phyloP scores from a whole-genome alignment of 352 stramenopile species.

The Stramenopiles sp. region DNA sequence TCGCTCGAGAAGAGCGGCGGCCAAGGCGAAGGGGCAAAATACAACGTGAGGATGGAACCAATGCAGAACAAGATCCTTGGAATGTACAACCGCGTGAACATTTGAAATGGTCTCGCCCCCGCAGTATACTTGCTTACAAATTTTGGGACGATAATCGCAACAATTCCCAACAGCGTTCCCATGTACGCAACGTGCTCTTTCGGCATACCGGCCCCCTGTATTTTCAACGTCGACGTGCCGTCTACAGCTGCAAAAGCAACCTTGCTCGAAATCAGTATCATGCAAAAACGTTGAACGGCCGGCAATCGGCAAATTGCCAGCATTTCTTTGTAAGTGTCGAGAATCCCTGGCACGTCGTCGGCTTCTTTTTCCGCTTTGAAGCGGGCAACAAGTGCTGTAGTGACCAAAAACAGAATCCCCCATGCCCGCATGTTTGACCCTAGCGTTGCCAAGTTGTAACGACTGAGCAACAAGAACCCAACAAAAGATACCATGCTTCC shows the following conservation, averaged over 20 bases:
- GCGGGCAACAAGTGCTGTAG: conserved; percentile 62
- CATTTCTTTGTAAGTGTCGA: conserved; percentile 68
- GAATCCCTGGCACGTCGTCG: conserved; percentile 36
- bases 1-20: neutral
- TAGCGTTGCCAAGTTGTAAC: conserved; percentile 23
- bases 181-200: neutral
- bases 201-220: conserved; percentile 19
- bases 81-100: neutral
- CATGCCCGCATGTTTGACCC: conserved; percentile 74
- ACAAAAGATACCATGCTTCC: conserved; percentile 94
- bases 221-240: conserved; percentile 66
- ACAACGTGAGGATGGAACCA: neutral
- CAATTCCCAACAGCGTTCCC: neutral
- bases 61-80: neutral
- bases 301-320: conserved; percentile 53
- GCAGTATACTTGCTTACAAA: neutral
- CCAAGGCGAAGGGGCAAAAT: neutral
- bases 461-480: conserved; percentile 82
- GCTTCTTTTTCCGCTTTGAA: conserved; percentile 67
- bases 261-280: conserved; percentile 70
- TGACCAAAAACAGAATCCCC: conserved; percentile 73
- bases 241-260: conserved; percentile 72
- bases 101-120: neutral
- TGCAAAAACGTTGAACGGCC: conserved; percentile 50
- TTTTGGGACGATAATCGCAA: neutral